These are phyloP conservation scores for Thyridium curvatum DNA, from an alignment of 2,329 filamentous ascomycete species.

Conservation along the genomic window DNA sequence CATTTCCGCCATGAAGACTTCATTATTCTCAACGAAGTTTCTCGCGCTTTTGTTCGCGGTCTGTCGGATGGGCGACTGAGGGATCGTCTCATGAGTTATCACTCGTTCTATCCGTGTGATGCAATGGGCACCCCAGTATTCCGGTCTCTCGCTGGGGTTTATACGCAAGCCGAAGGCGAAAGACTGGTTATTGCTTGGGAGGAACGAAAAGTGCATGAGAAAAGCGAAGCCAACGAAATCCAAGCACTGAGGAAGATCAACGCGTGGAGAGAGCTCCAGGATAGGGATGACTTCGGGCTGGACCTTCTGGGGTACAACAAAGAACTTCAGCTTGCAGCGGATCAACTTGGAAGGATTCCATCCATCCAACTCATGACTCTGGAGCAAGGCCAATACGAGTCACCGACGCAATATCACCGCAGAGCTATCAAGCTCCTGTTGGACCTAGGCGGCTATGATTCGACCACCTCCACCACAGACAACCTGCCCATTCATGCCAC, in stretches of 20 bases:
- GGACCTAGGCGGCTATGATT: slow-evolving; percentile 22
- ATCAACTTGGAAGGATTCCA: slow-evolving; percentile 42
- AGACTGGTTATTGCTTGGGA: slow-evolving; percentile 41
- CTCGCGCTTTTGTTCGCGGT: slow-evolving; percentile 47
- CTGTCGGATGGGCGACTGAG: slow-evolving; percentile 40
- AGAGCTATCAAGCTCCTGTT: slow-evolving; percentile 34
- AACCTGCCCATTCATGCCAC: slow-evolving; percentile 13
- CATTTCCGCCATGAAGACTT: slow-evolving; percentile 38
- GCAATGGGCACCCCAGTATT: slow-evolving; percentile 18
- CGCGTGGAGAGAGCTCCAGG: slow-evolving; percentile 39
- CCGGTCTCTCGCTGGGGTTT: slow-evolving; percentile 48
- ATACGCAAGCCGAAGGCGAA: slow-evolving; percentile 51
- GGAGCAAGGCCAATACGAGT: slow-evolving; percentile 47
- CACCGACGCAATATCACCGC: slow-evolving; percentile 40
- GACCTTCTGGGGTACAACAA: slow-evolving; percentile 46
- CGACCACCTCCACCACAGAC: slow-evolving; percentile 5
- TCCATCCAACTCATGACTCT: slow-evolving; percentile 47
- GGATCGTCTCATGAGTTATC: slow-evolving; percentile 34
- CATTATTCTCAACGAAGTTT: slow-evolving; percentile 43
- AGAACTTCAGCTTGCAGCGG: slow-evolving; percentile 37
- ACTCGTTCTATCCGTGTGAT: slow-evolving; percentile 36
- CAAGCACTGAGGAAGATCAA: slow-evolving; percentile 29
- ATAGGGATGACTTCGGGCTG: slow-evolving; percentile 28
- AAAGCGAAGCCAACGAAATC: slow-evolving; percentile 24
- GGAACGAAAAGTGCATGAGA: slow-evolving; percentile 25